Percentiles rank a stretch among this genome's conserved stretches.
These are phyloP conservation scores for Eutrema yunnanense DNA, from an alignment of 345 rosid genomes.

Conservation along the genomic window DNA sequence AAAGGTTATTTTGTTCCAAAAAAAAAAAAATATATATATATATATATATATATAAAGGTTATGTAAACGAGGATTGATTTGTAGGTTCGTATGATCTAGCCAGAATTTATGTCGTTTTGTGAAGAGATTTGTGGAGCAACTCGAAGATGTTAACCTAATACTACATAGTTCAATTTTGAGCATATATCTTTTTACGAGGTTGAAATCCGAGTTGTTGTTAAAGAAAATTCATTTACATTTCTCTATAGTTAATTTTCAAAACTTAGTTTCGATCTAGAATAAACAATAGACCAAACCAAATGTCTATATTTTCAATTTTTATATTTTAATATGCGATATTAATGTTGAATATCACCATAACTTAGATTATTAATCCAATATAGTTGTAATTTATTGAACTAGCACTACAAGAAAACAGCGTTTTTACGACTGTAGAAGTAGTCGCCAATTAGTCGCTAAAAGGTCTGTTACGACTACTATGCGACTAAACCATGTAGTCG, in stretches of 20 bases:
- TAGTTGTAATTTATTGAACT: background rate
- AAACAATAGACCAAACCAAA: background rate
- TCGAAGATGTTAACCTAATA: background rate
- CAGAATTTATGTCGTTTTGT: background rate
- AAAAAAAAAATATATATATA: background rate
- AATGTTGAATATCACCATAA: background rate
- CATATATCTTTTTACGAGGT: background rate
- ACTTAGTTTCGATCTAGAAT: background rate
- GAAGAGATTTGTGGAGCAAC: conserved; percentile 10
- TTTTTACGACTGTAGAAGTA: no score
- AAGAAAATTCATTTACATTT: background rate
- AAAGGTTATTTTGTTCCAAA: background rate
- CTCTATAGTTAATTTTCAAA: background rate
- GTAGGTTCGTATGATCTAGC: background rate
- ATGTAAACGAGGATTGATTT: conserved; percentile 22
- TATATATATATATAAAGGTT: background rate
- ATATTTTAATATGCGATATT: background rate
- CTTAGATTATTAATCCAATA: background rate
- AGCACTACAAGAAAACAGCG: no score
- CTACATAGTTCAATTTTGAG: background rate
- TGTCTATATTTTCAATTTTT: background rate
- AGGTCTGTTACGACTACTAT: no score
- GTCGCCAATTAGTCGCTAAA: no score
- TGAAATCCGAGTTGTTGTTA: background rate
- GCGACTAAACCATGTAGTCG: no score